These are phyloP conservation scores for Stephanodiscus triporus DNA, from an alignment of 108 stramenopile genomes.

Conservation along the genomic window DNA sequence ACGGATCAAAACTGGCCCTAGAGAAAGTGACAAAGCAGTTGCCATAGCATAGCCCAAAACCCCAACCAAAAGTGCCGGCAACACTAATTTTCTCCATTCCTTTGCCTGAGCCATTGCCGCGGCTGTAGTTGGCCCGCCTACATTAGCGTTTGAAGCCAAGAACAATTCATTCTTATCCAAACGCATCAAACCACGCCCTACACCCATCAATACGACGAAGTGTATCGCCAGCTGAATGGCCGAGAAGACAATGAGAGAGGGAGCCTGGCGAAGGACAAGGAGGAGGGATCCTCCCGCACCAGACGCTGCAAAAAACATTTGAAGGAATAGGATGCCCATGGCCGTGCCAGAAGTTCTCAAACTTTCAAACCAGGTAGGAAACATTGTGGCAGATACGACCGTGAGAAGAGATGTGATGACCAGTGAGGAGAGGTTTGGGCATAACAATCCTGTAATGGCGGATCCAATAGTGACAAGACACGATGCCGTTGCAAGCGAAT, in stretches of 20 bases:
- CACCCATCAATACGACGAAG: slow-evolving; percentile 66
- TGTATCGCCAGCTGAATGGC: slow-evolving; percentile 83
- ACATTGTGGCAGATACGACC: slow-evolving; percentile 70
- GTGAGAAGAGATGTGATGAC: slow-evolving; percentile 80
- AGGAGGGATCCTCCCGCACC: slow-evolving; percentile 86
- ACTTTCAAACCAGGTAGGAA: slow-evolving; percentile 68
- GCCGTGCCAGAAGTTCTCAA: slow-evolving; percentile 66
- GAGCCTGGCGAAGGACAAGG: slow-evolving; percentile 83
- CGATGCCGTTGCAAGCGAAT: slow-evolving; percentile 70
- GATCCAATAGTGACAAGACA: slow-evolving; percentile 66
- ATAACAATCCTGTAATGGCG: slow-evolving; percentile 61
- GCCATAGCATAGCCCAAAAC: slow-evolving; percentile 93
- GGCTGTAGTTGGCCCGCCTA: slow-evolving; percentile 92
- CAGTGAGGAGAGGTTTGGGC: slow-evolving; percentile 58
- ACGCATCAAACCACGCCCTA: slow-evolving; percentile 70
- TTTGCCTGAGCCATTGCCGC: slow-evolving; percentile 95
- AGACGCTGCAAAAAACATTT: slow-evolving; percentile 92
- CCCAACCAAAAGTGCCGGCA: slow-evolving; percentile 87
- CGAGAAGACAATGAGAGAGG: slow-evolving; percentile 84
- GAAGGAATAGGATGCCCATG: slow-evolving; percentile 80
- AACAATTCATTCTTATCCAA: slow-evolving; percentile 77
- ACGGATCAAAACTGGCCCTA: slow-evolving; percentile 66
- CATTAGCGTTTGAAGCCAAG: slow-evolving; percentile 90
- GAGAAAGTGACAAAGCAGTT: slow-evolving; percentile 81
- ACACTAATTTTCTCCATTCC: slow-evolving; percentile 82